Evolutionary conservation across 2,329 filamentous ascomycete species (phyloP), one percentile per base, ranked within the genome.

Genomic region (Botrytis fragariae): DNA sequence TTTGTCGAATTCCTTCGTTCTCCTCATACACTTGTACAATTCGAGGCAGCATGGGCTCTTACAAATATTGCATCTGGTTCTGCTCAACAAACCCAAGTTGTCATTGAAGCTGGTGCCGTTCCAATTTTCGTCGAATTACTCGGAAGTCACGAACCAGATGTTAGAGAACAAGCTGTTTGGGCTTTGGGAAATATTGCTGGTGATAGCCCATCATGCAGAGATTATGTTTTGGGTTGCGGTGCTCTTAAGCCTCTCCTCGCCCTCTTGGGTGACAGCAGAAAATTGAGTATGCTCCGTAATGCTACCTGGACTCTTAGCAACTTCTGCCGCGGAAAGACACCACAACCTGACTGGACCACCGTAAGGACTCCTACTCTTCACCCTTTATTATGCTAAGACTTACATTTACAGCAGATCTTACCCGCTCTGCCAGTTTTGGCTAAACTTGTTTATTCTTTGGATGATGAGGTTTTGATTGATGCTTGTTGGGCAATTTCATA

Each of bases 401-500:
- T 72, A 81, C 76, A 77, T 75, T 75, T 75, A 69, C 74, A 78
- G 57, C 81, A 97, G 94, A 99, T 99, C 82, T 89, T 94, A 71
- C 96, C 96, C 51, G 96, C 96, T 62, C 91, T 99, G 25, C 95
- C 96, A 37, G 95, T 99, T 68, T 90, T 99, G 74, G 90, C 96
- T 78, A 99, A 99, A 87, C 91, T 99, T 51, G 95, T 99, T 75
- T 99, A 99, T 85, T 98, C 96, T 76, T 89, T 99, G 73, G 96
- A 99, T 81, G 96, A 99, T 79, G 96, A 99, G 83, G 96, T 99
- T 74, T 87, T 99, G 75, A 99, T 99, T 80, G 96, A 99, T 84
- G 96, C 96, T 74, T 99, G 96, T 90, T 99, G 96, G 96, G 96
- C 96, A 75, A 98, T 99, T 81, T 98, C 95, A 0, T 99, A 99